Conservation (phyloP, 768 basidiomycete genomes). For the Lepiota brunneoincarnata region DNA sequence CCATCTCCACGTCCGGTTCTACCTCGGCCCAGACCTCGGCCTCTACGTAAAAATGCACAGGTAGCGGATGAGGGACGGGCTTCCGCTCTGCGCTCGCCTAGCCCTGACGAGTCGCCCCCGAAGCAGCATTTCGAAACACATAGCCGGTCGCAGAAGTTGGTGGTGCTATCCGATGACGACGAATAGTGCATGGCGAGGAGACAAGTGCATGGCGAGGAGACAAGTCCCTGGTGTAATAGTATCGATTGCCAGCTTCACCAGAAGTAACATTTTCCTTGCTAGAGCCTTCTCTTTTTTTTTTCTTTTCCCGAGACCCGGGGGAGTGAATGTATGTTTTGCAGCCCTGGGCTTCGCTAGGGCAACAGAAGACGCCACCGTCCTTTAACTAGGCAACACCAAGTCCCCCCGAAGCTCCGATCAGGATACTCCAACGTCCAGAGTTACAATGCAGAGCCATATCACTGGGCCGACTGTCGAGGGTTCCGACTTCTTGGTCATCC, state of each 20-base stretch:
- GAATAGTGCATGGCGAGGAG: neutral
- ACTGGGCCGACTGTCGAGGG: neutral
- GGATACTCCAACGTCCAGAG: neutral
- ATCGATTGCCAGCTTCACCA: too few species aligned
- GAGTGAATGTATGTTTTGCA: neutral
- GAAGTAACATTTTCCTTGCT: too few species aligned
- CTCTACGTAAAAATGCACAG: neutral
- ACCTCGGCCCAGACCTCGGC: slow-evolving; percentile 5
- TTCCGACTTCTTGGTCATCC: slow-evolving; percentile 6
- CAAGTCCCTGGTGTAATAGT: too few species aligned
- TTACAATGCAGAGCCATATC: slow-evolving; percentile 1
- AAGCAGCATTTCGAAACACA: neutral
- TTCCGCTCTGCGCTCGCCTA: neutral
- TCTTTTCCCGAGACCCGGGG: too few species aligned
- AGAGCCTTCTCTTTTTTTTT: too few species aligned
- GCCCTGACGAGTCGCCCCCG: neutral
- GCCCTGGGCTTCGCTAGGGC: slow-evolving; percentile 1
- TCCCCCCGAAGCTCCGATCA: slow-evolving; percentile 3
- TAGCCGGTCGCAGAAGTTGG: neutral
- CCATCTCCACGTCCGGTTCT: neutral
- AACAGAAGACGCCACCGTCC: too few species aligned
- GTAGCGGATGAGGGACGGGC: neutral
- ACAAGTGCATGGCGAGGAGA: too few species aligned
- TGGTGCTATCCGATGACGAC: slow-evolving; percentile 10
- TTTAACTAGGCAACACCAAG: neutral